phyloP scores from a whole-genome alignment of 306 rosid genomes.

The Malus sylvestris region DNA sequence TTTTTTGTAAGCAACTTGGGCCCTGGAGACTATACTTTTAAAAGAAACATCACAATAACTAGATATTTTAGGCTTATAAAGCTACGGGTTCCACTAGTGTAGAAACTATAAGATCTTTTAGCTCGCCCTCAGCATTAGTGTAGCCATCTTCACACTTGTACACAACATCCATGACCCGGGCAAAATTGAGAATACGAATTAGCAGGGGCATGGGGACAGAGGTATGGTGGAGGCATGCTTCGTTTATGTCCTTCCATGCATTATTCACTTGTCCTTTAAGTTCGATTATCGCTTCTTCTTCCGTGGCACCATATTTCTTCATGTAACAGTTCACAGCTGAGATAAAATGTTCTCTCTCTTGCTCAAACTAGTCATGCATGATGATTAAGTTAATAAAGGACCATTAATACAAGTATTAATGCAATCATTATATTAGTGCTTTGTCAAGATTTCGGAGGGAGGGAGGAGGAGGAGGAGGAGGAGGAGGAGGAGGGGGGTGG shows the following conservation, averaged over 20 bases:
- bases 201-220: background rate
- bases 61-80: too few relatives aligned
- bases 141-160: background rate
- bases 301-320: background rate
- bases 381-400: too few relatives aligned
- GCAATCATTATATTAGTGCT: too few relatives aligned
- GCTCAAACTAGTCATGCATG: background rate
- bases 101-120: too few relatives aligned
- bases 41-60: too few relatives aligned
- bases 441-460: too few relatives aligned
- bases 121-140: background rate
- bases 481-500: too few relatives aligned
- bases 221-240: background rate
- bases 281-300: background rate
- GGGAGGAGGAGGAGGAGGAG: too few relatives aligned
- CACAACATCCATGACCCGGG: background rate
- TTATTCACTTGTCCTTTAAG: background rate
- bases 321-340: background rate
- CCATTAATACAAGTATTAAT: too few relatives aligned
- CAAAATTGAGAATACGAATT: background rate
- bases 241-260: background rate
- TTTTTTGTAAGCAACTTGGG: too few relatives aligned
- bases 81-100: too few relatives aligned
- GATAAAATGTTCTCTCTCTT: too few relatives aligned
- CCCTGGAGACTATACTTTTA: accelerated